Base-by-base conservation (phyloP, 495 filamentous ascomycete species). In the Immersiella caudata region DNA sequence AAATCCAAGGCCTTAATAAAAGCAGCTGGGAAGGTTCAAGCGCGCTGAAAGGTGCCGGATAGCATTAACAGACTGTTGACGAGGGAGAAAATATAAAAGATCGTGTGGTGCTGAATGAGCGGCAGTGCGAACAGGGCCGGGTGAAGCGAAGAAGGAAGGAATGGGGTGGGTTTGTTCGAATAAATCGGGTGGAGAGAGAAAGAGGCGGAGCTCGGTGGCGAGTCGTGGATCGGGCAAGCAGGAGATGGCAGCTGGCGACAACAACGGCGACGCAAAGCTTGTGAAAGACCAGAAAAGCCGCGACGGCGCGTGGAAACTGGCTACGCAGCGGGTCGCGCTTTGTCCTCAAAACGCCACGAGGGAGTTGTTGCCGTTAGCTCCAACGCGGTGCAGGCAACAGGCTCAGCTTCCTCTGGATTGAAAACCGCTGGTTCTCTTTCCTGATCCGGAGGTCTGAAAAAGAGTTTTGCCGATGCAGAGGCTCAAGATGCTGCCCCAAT, bases 81-180 rank as follows among this genome's bases (percentile, higher is more conserved):
- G 50, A 26, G 27, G 6, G 49, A 66, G 50, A 50, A 64, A 67
- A 56, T 40, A 62, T 49, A 63, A 75, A 70, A 65, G 68, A 73
- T 66, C 57, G 73, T 70, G 63, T 46, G 67, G 64, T 74, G 71
- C 73, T 72, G 74, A 73, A 74, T 69, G 74, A 76, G 73, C 73
- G 73, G 67, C 65, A 57, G 62, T 62, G 66, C 64, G 70, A 71
- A 65, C 49, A 64, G 58, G 68, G 55, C 65, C 65, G 59, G 65
- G 66, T 58, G 67, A 65, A 66, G 64, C 36, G 67, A 68, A 33
- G 63, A 69, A 65, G 65, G 67, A 69, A 71, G 60, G 69, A 74
- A 64, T 58, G 64, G 62, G 29, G 36, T 22, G 36, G 49, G 59
- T 24, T 33, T 33, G 62, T 66, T n/a, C 55, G 46, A 66, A 56